A percentile compares a stretch with the other conserved stretches of the same genome.
These are phyloP conservation scores for Brachypodium distachyon DNA, from an alignment of 202 grass and related monocot genomes.

Conservation along the genomic window DNA sequence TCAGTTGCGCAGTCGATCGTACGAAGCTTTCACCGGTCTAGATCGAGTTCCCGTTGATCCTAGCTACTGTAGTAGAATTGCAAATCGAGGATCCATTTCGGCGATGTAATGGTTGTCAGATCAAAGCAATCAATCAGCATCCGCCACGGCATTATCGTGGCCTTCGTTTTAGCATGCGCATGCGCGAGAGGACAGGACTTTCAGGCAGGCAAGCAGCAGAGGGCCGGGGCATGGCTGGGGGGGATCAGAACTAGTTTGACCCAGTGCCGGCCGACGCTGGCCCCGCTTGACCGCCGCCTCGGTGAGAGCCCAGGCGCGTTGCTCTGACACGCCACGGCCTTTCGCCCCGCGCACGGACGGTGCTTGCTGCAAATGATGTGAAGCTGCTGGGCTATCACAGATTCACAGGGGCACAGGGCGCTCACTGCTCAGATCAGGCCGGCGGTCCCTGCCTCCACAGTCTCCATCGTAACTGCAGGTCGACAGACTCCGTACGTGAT, in stretches of 20 bases:
- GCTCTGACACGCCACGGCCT: conserved; percentile 1
- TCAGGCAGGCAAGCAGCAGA: not conserved
- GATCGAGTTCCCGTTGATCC: no score
- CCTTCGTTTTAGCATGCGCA: no score
- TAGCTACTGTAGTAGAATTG: no score
- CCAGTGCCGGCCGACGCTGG: not conserved
- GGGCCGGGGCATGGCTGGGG: not conserved
- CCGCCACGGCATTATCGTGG: no score
- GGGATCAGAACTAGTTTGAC: conserved; percentile 28
- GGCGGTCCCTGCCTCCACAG: not conserved
- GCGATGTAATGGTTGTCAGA: no score
- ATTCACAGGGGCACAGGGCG: no score
- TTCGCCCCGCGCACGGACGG: not conserved
- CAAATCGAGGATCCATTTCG: not conserved
- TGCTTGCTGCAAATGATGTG: not conserved
- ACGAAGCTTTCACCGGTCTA: no score
- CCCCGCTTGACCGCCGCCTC: not conserved
- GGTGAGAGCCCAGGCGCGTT: conserved; percentile 8
- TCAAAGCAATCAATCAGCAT: no score
- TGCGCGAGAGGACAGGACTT: not conserved
- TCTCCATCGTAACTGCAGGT: no score
- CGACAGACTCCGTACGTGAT: no score
- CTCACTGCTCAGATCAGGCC: not conserved
- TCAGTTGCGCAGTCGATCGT: no score
- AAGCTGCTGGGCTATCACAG: no score